Percentiles rank a stretch among this genome's conserved stretches.
These are phyloP conservation scores for Volvox carteri DNA, from an alignment of 163 green algal species.

Conservation along the genomic window DNA sequence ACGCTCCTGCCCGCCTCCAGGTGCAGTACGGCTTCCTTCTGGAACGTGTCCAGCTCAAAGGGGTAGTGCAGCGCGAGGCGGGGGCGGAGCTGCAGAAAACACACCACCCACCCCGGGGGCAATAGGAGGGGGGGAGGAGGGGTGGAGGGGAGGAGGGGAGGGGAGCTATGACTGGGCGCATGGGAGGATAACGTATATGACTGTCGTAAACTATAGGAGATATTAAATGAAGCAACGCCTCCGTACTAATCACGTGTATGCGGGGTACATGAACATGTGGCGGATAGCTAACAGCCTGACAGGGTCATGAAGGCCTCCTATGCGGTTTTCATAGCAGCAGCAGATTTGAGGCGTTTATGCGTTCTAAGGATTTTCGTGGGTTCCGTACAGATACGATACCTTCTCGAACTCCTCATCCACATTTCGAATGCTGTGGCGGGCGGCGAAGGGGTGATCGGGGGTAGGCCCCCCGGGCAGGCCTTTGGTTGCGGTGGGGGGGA, in stretches of 20 bases:
- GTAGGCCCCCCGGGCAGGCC: constrained; percentile 1
- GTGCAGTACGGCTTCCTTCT: constrained; percentile 82
- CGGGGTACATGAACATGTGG: too few relatives aligned
- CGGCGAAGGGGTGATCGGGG: constrained; percentile 19
- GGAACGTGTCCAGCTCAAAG: constrained; percentile 94
- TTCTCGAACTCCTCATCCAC: constrained; percentile 31
- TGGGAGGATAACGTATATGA: too few relatives aligned
- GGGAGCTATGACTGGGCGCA: too few relatives aligned
- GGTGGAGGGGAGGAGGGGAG: background rate
- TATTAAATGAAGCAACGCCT: too few relatives aligned
- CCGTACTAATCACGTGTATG: too few relatives aligned
- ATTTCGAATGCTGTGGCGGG: constrained; percentile 2
- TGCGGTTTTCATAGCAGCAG: too few relatives aligned
- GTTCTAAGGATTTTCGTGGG: too few relatives aligned
- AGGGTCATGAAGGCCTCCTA: too few relatives aligned
- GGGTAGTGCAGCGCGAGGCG: constrained; percentile 80
- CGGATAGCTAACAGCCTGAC: too few relatives aligned
- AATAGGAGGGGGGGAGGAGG: background rate
- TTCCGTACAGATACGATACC: too few relatives aligned
- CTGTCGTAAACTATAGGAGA: too few relatives aligned
- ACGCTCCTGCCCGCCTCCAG: constrained; percentile 49
- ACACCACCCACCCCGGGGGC: constrained; percentile 34
- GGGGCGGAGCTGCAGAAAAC: constrained; percentile 61
- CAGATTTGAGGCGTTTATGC: too few relatives aligned
- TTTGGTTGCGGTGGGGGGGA: constrained; percentile 25